Evolutionary conservation across 2,329 filamentous ascomycete species (phyloP).

Genomic region (Nectriaceae sp.): DNA sequence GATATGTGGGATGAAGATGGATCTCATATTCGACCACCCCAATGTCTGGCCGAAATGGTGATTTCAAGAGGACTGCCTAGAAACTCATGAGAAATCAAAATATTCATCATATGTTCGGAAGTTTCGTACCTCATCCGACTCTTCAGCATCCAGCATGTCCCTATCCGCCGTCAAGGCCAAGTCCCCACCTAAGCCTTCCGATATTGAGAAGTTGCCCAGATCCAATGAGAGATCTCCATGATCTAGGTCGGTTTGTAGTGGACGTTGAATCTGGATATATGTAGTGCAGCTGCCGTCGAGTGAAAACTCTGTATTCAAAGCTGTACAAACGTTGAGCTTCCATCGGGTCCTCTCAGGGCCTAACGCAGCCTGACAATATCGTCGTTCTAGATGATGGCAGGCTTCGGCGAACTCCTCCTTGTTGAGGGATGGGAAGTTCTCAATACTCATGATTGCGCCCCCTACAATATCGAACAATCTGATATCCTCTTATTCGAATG

Average conservation of each 20-base stretch:
- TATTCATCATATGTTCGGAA: conserved; percentile 7
- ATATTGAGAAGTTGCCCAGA: conserved; percentile 49
- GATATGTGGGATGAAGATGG: conserved; percentile 73
- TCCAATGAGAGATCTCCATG: conserved; percentile 48
- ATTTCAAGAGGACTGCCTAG: conserved; percentile 44
- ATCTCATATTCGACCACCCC: conserved; percentile 70
- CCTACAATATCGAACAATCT: no score
- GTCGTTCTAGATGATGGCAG: conserved; percentile 63
- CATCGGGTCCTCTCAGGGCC: conserved; percentile 56
- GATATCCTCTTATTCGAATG: no score
- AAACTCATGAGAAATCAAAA: conserved; percentile 17
- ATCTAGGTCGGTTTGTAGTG: conserved; percentile 47
- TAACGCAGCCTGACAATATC: conserved; percentile 59
- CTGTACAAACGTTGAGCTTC: conserved; percentile 55
- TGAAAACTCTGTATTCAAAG: conserved; percentile 48
- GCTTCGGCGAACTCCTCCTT: conserved; percentile 64
- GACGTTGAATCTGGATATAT: conserved; percentile 58
- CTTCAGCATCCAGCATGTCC: conserved; percentile 53
- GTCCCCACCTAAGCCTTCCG: conserved; percentile 21
- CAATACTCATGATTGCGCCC: conserved; percentile 48
- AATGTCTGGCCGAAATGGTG: conserved; percentile 33
- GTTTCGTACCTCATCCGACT: conserved; percentile 51
- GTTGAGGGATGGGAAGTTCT: conserved; percentile 62
- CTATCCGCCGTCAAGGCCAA: conserved; percentile 37
- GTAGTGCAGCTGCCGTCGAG: conserved; percentile 48